Evolutionary conservation across 805 yeast genomes (phyloP).

Genomic region (Saccharomycopsis lassenensis): DNA sequence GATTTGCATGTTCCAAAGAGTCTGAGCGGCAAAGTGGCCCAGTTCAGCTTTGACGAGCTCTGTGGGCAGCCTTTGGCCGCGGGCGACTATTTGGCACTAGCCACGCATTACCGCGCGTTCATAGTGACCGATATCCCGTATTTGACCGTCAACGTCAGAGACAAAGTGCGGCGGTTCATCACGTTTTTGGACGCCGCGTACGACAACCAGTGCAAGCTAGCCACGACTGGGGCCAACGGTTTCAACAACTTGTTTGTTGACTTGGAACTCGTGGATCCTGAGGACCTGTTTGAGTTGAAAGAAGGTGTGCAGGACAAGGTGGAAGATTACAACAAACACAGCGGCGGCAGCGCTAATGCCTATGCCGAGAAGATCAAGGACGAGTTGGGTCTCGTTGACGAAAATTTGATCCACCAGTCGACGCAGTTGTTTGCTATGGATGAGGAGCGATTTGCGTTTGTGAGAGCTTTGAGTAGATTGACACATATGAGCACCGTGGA

Average conservation of each 20-base stretch:
- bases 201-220: constrained; percentile 79
- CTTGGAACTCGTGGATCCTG: constrained; percentile 48
- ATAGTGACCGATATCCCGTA: constrained; percentile 92
- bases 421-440: constrained; percentile 68
- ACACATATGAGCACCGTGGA: constrained; percentile 90
- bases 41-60: constrained; percentile 73
- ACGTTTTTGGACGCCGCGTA: constrained; percentile 94
- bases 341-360: constrained; percentile 20
- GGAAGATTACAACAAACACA: constrained; percentile 24
- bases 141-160: constrained; percentile 65
- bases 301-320: constrained; percentile 24
- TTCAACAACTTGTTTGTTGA: constrained; percentile 81
- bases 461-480: constrained; percentile 83
- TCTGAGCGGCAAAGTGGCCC: constrained; percentile 75
- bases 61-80: constrained; percentile 88
- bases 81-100: constrained; percentile 84
- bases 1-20: constrained; percentile 63
- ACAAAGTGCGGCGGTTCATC: constrained; percentile 81
- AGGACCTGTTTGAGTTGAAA: constrained; percentile 31
- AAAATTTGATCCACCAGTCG: constrained; percentile 4
- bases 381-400: constrained; percentile 10
- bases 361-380: constrained; percentile 7
- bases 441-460: constrained; percentile 95
- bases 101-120: constrained; percentile 62
- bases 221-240: constrained; percentile 81